Evolutionary conservation across 305 asterid species (phyloP), one percentile per base, ranked within the genome.

Genomic region (Fraxinus albicans): DNA sequence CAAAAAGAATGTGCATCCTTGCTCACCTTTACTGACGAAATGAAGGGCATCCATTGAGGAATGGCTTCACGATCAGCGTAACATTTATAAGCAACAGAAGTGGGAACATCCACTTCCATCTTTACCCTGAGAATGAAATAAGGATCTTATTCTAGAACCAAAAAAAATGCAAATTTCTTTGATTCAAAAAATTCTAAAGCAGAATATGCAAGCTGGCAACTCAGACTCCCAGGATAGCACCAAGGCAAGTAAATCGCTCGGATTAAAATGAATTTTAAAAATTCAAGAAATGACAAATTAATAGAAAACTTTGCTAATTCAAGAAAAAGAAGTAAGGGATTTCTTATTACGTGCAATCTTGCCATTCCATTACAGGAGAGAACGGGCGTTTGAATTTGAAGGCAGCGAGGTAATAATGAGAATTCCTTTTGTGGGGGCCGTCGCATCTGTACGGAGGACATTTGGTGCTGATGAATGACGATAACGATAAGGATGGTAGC

Each of bases 1-100:
- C 47, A 67, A 27, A 19, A 67, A 67, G 35, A 27, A 67, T 67
- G 6, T 67, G 34, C 3, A 15, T 67, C 6, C n/a, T 25, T 9
- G 74, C 74, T 67, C 36, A 92, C 99, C 97, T 92, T 90, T 2
- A 95, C 99, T 17, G 97, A 77, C 21, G 98, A 93, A 90, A 95
- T 95, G 89, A 95, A 95, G 8, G 99, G 99, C 98, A 95, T 94
- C 99, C 99, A 95, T 73, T 88, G 89, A 83, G 99, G 90, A 84
- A 95, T 93, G 76, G 97, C 92, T 88, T 95, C 95, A 47, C 98
- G 97, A 83, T 95, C 99, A 58, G 94, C 89, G 84, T 95, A 95
- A 84, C 98, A 93, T 5, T 83, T 77, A 84, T 96, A 96, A 83
- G 99, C 98, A 83, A 92, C 92, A 23, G 99, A 91, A 89, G 29